Conservation (phyloP, 164 flowering plant genomes). For the Macadamia integrifolia region DNA sequence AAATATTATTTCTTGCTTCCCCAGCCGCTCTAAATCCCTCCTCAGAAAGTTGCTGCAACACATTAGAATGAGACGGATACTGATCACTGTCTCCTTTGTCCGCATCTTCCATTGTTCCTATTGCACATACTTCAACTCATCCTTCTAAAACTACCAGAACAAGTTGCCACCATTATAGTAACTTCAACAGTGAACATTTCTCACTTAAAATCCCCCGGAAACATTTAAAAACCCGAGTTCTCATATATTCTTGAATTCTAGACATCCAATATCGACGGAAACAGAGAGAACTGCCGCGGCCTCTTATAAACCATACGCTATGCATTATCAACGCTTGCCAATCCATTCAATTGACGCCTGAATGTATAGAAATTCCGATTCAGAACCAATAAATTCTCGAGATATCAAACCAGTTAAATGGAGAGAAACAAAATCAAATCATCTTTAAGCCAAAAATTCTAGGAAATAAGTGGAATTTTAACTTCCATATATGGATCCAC, state of each 20-base stretch:
- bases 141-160: background rate
- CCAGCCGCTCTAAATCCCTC: slow-evolving; percentile 45
- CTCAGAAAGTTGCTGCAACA: slow-evolving; percentile 18
- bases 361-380: too few species aligned
- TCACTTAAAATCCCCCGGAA: background rate
- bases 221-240: background rate
- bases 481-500: too few species aligned
- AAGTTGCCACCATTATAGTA: background rate
- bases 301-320: too few species aligned
- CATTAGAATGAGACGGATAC: slow-evolving; percentile 30
- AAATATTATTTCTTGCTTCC: slow-evolving; percentile 36
- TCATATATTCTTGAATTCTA: background rate
- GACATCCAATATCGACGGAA: background rate
- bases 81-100: slow-evolving; percentile 23
- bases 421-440: too few species aligned
- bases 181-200: background rate
- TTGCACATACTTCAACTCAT: background rate
- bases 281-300: background rate
- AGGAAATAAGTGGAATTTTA: too few species aligned
- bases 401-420: too few species aligned
- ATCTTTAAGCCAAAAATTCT: too few species aligned
- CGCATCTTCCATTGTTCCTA: slow-evolving; percentile 28
- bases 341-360: too few species aligned
- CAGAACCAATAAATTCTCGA: too few species aligned
- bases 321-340: too few species aligned